Evolutionary conservation across 768 basidiomycete genomes (phyloP).

Genomic region (Nidularia pulvinata): DNA sequence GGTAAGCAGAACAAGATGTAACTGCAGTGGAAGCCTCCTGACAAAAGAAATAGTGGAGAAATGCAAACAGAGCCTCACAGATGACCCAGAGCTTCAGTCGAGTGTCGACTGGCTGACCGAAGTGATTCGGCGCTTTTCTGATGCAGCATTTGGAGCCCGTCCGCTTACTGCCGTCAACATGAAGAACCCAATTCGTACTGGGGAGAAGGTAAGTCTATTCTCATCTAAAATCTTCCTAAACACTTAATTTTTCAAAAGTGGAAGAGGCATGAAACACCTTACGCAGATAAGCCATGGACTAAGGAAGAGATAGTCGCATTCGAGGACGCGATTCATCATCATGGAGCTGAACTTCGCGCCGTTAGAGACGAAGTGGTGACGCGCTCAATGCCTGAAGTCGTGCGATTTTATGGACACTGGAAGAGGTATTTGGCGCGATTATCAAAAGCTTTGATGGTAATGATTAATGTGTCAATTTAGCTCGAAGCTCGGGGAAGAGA

Average conservation of each 20-base stretch:
- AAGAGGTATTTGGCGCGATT: slow-evolving; percentile 56
- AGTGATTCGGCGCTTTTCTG: slow-evolving; percentile 69
- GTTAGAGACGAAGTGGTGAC: slow-evolving; percentile 75
- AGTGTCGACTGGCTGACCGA: slow-evolving; percentile 87
- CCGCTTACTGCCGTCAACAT: slow-evolving; percentile 66
- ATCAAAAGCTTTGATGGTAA: background rate
- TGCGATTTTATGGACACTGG: slow-evolving; percentile 86
- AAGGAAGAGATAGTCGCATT: slow-evolving; percentile 71
- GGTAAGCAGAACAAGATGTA: slow-evolving; percentile 32
- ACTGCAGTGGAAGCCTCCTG: background rate
- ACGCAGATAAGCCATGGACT: slow-evolving; percentile 72
- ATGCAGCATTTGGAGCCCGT: slow-evolving; percentile 56
- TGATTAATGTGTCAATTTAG: slow-evolving; percentile 26
- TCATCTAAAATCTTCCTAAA: background rate
- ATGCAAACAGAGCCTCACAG: slow-evolving; percentile 56
- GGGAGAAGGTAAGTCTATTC: slow-evolving; percentile 62
- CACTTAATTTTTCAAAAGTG: slow-evolving; percentile 44
- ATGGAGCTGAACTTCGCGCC: slow-evolving; percentile 79
- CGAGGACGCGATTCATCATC: slow-evolving; percentile 70
- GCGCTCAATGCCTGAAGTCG: slow-evolving; percentile 73
- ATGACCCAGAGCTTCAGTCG: slow-evolving; percentile 46
- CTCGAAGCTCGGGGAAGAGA: slow-evolving; percentile 69
- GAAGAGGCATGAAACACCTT: slow-evolving; percentile 67
- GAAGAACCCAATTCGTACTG: slow-evolving; percentile 50
- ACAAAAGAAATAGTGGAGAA: slow-evolving; percentile 54